Base-by-base conservation (phyloP, 192 early-diverging fungal genomes). In the Jimgerdemannia flammicorona region DNA sequence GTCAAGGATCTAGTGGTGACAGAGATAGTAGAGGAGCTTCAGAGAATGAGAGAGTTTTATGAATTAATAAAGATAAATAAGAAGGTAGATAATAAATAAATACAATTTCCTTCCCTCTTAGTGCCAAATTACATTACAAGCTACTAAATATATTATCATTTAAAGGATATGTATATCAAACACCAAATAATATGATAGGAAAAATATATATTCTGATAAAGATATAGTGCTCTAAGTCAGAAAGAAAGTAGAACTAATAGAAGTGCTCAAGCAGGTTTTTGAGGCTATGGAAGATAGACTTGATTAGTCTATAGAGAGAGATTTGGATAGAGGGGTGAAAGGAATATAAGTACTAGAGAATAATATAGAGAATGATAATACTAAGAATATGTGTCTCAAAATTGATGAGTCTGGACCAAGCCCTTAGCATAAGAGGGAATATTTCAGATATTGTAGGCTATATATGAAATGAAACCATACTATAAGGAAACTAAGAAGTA, bases 241-340 rank as follows among this genome's bases (percentile, higher is more conserved):
- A 92, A 77, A 97, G 87, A 19, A 96, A 85, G 81, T 99, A 99
- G 77, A 97, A 94, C 78, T 97, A 95, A 76, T 99, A 96, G 54
- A 99, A 87, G 70, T 94, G 90, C 79, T 99, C 97, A 65, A 99
- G 85, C 65, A 99, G 75, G 77, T 97, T 98, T 84, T 94, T 97
- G 66, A 96, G 84, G 75, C 91, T 93, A 72, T 94, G 91, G 75
- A 95, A 80, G 2, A 90, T 87, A 1, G 93, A 93, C 75, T 99
- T 96, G 3, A 96, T 67, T 8, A 91, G 74, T n/a, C 93, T 89
- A 72, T 72, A 73, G 70, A n/a, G 20, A 4, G 8, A 40, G 67
- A 68, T 54, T n/a, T n/a, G n/a, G n/a, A n/a, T n/a, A n/a, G n/a
- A n/a, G n/a, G n/a, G n/a, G n/a, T 44, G 19, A 77, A 43, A 40